These are phyloP conservation scores for Boletus patriciae DNA, from an alignment of 768 basidiomycete genomes.

Conservation along the genomic window DNA sequence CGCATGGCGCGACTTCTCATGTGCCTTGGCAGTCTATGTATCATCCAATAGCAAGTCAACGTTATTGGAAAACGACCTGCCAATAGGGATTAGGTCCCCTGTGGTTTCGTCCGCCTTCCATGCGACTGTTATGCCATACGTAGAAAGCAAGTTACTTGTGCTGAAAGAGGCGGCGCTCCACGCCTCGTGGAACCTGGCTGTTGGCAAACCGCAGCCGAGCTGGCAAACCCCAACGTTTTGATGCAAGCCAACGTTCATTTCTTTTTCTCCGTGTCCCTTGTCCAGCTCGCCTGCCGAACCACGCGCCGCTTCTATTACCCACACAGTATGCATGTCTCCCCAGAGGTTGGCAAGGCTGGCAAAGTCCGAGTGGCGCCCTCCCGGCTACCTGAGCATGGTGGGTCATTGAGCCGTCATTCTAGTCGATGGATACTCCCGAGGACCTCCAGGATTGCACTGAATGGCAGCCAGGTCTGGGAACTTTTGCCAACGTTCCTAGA, in stretches of 20 bases:
- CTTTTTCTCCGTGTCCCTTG: neutral
- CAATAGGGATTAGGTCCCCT: neutral
- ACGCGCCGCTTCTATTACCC: neutral
- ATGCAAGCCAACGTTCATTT: neutral
- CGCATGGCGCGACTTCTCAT: neutral
- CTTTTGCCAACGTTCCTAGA: neutral
- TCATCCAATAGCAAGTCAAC: neutral
- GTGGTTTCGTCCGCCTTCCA: neutral
- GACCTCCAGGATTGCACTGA: neutral
- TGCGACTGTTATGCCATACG: neutral
- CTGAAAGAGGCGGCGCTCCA: neutral
- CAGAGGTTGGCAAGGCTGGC: constrained; percentile 11
- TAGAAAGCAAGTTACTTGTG: neutral
- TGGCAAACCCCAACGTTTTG: constrained; percentile 12
- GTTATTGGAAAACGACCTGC: neutral
- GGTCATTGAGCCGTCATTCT: neutral
- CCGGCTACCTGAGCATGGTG: too few species aligned
- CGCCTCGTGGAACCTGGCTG: constrained; percentile 20
- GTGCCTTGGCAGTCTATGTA: constrained; percentile 5
- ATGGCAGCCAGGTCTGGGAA: neutral
- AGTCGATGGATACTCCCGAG: neutral
- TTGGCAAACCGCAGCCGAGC: constrained; percentile 15
- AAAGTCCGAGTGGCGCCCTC: neutral
- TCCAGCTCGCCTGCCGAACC: neutral
- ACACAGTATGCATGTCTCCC: neutral